Conservation (phyloP, 2,329 filamentous ascomycete genomes). For the Aspergillus texensis region DNA sequence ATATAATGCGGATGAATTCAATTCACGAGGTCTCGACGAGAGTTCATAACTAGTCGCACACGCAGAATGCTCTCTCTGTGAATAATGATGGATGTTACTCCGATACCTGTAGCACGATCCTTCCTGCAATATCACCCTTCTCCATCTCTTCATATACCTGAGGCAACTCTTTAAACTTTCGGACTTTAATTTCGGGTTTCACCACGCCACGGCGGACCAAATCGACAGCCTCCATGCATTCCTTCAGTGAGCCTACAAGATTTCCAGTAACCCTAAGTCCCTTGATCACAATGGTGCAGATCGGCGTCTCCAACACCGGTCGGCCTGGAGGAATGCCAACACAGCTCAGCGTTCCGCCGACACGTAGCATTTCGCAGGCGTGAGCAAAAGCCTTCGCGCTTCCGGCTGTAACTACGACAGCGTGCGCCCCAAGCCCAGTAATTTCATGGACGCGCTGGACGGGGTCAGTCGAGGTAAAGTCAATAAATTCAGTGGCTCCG, state of each 20-base stretch:
- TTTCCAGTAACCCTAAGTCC: conserved; percentile 48
- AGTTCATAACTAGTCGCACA: neutral
- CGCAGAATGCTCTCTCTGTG: neutral
- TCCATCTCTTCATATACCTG: conserved; percentile 50
- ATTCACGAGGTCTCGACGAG: neutral
- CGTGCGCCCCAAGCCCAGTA: conserved; percentile 45
- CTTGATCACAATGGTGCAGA: conserved; percentile 50
- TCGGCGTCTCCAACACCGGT: conserved; percentile 43
- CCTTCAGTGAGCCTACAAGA: conserved; percentile 48
- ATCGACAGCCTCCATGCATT: conserved; percentile 51
- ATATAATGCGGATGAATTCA: neutral
- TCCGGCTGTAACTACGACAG: conserved; percentile 47
- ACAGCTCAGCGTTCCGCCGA: conserved; percentile 48
- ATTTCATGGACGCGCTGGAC: conserved; percentile 38
- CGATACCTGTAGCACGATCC: conserved; percentile 46
- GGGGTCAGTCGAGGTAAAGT: conserved; percentile 42
- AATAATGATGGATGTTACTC: conserved; percentile 16
- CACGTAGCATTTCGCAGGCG: conserved; percentile 48
- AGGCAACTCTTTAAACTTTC: conserved; percentile 46
- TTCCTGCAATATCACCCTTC: conserved; percentile 46
- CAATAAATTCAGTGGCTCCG: conserved; percentile 45
- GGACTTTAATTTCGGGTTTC: conserved; percentile 45
- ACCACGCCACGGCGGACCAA: conserved; percentile 46
- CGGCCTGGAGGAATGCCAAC: conserved; percentile 48
- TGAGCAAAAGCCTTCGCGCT: conserved; percentile 45